Percentiles rank a stretch among this genome's conserved stretches.
Evolutionary conservation across 176 grass and related monocot genomes (phyloP).

Genomic region (Bromus sterilis): DNA sequence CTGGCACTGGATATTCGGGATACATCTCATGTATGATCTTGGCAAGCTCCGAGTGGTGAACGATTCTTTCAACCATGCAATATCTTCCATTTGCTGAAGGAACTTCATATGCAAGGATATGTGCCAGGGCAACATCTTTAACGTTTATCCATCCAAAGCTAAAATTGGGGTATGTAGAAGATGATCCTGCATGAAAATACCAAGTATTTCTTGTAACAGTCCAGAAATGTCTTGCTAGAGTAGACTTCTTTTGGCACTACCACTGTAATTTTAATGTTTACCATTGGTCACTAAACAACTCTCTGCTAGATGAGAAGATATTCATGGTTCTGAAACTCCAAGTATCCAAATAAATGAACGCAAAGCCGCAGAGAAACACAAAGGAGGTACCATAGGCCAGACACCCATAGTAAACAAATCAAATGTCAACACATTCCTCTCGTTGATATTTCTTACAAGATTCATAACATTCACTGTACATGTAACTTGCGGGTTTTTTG

Average conservation of each 20-base stretch:
- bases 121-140: slow-evolving; percentile 28
- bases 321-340: neutral
- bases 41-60: neutral
- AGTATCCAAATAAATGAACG: neutral
- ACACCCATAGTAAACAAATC: neutral
- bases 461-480: neutral
- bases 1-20: neutral
- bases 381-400: neutral
- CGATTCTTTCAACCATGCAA: slow-evolving; percentile 18
- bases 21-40: slow-evolving; percentile 18
- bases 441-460: neutral
- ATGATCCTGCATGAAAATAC: neutral
- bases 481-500: neutral
- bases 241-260: neutral
- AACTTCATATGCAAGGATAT: slow-evolving; percentile 17
- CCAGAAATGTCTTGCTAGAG: neutral
- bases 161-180: slow-evolving; percentile 12
- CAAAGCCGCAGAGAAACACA: neutral
- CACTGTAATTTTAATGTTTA: neutral
- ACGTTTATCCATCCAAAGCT: slow-evolving; percentile 5
- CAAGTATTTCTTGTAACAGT: neutral
- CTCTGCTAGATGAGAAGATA: neutral
- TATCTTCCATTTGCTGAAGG: slow-evolving; percentile 15
- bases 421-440: neutral
- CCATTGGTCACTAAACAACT: neutral